Evolutionary conservation across 306 rosid species (phyloP).

Genomic region (Cicer chorassanicum): DNA sequence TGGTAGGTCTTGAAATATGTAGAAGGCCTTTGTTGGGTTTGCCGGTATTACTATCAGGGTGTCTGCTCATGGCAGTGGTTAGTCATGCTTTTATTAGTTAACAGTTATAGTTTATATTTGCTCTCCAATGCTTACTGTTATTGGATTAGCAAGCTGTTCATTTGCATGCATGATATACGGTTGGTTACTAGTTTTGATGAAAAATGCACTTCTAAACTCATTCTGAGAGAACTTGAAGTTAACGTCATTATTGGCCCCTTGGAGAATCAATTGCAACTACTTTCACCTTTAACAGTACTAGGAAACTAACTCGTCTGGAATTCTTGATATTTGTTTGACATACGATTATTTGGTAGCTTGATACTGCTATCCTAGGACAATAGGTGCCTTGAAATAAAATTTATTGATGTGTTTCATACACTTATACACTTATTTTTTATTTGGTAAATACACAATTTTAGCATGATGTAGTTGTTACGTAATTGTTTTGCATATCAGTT

Average conservation of each 20-base stretch:
- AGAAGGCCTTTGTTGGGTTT: constrained; percentile 98
- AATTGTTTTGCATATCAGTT: background rate
- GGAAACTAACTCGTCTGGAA: constrained; percentile 24
- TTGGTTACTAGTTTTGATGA: constrained; percentile 27
- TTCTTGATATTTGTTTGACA: constrained; percentile 19
- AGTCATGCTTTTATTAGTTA: constrained; percentile 40
- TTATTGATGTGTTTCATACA: constrained; percentile 4
- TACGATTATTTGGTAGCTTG: constrained; percentile 32
- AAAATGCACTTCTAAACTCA: constrained; percentile 7
- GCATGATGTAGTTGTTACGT: background rate
- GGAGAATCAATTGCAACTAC: constrained; percentile 12
- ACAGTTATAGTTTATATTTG: constrained; percentile 16
- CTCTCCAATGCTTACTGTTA: constrained; percentile 19
- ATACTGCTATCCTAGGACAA: constrained; percentile 17
- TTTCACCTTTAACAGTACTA: constrained; percentile 6
- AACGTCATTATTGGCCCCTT: constrained; percentile 29
- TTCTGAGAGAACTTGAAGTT: constrained; percentile 2
- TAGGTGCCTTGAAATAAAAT: background rate
- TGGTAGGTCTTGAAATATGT: constrained; percentile 85
- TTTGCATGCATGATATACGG: constrained; percentile 31
- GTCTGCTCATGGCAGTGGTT: constrained; percentile 99
- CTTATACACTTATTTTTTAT: background rate
- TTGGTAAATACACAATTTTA: background rate
- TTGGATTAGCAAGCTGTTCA: constrained; percentile 10
- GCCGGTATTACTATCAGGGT: constrained; percentile 95